A percentile compares a stretch with the other conserved stretches of the same genome.
Evolutionary conservation across 202 grass and related monocot species (phyloP).

Genomic region (Panicum virgatum): DNA sequence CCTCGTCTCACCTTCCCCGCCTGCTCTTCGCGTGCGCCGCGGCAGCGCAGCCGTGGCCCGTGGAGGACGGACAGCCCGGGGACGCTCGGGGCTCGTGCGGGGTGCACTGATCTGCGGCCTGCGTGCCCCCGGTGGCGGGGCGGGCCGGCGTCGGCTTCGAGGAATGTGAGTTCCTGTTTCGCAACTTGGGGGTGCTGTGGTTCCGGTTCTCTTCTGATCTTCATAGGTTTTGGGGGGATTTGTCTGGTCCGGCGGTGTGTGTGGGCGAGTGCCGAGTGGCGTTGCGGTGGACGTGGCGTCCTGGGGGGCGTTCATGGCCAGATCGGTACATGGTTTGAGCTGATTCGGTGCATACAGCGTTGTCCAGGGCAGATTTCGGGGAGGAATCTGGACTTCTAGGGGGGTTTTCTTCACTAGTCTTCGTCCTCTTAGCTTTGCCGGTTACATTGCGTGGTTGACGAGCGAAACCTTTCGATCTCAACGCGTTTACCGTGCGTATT

Average conservation of each 20-base stretch:
- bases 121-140: background rate
- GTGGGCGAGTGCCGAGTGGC: background rate
- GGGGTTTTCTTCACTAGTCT: background rate
- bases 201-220: background rate
- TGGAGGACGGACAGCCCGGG: background rate
- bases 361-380: conserved; percentile 13
- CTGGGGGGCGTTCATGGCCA: background rate
- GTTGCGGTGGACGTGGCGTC: background rate
- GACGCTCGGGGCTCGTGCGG: background rate
- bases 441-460: conserved; percentile 36
- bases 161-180: conserved; percentile 43
- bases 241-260: background rate
- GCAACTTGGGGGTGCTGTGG: background rate
- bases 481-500: background rate
- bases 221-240: background rate
- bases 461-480: background rate
- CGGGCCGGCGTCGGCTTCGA: background rate
- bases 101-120: background rate
- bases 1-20: background rate
- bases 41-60: background rate
- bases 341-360: background rate
- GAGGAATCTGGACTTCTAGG: conserved; percentile 10
- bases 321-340: conserved; percentile 35
- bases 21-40: background rate
- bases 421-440: background rate